These are phyloP conservation scores for Leccinum sublutescens DNA, from an alignment of 768 basidiomycete genomes.

Conservation along the genomic window DNA sequence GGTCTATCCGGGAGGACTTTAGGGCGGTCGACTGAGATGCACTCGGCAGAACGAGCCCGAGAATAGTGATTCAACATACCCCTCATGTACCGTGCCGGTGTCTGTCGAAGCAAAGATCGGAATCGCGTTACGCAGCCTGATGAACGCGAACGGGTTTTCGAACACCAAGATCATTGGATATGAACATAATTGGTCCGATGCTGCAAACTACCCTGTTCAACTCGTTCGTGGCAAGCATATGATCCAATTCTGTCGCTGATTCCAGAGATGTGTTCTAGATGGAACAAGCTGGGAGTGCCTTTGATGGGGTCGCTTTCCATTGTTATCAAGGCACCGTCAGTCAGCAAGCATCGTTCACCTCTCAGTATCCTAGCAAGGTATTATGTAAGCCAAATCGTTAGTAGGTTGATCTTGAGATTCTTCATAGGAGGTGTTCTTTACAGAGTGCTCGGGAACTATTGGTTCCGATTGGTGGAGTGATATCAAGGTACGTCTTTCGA, in stretches of 20 bases:
- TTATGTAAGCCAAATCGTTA: background rate
- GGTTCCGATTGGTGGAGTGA: conserved; percentile 79
- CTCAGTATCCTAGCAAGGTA: conserved; percentile 53
- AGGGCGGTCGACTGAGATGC: background rate
- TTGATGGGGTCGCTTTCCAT: conserved; percentile 69
- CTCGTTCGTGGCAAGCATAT: conserved; percentile 34
- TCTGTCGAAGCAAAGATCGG: conserved; percentile 60
- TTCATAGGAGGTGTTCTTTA: conserved; percentile 41
- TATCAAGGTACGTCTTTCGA: conserved; percentile 53
- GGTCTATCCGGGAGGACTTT: background rate
- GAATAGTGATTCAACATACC: conserved; percentile 64
- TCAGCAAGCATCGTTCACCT: conserved; percentile 56
- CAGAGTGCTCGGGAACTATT: conserved; percentile 64
- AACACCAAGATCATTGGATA: conserved; percentile 62
- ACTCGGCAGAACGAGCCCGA: conserved; percentile 49
- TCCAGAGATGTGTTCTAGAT: conserved; percentile 36
- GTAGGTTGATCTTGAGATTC: conserved; percentile 1
- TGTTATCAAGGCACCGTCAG: conserved; percentile 60
- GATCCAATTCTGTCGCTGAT: background rate
- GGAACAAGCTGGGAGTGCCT: conserved; percentile 53
- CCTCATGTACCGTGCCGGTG: conserved; percentile 56
- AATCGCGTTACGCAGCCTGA: conserved; percentile 49
- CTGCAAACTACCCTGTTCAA: conserved; percentile 59
- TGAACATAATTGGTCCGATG: conserved; percentile 76
- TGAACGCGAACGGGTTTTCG: conserved; percentile 62